Evolutionary conservation across 2,329 filamentous ascomycete genomes (phyloP).

Genomic region (Scleromitrula shiraiana): DNA sequence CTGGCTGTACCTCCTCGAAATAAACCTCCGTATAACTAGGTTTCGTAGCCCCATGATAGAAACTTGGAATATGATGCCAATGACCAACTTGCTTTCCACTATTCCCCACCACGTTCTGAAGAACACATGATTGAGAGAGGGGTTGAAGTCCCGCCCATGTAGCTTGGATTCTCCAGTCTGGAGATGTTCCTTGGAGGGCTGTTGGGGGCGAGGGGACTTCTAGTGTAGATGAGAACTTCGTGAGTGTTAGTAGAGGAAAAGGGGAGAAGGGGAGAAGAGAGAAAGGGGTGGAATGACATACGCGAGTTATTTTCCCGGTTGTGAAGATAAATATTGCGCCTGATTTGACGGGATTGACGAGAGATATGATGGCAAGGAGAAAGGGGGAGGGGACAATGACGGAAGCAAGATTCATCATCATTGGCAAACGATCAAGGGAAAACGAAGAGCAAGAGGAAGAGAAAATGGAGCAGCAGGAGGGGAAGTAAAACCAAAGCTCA

Average conservation of each 20-base stretch:
- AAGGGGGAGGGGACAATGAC: background rate
- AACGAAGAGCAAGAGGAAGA: background rate
- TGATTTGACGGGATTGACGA: background rate
- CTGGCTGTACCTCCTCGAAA: background rate
- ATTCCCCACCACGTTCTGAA: slow-evolving; percentile 8
- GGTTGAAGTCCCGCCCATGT: slow-evolving; percentile 1
- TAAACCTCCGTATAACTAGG: background rate
- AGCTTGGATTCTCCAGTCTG: background rate
- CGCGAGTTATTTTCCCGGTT: background rate
- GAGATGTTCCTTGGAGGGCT: background rate
- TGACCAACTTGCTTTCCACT: background rate
- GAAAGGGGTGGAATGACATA: background rate
- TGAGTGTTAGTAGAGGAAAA: background rate
- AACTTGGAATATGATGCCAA: slow-evolving; percentile 5
- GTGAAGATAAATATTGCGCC: background rate
- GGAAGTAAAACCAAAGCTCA: too few species aligned
- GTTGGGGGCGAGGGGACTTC: background rate
- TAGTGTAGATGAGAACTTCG: background rate
- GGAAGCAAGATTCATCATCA: background rate
- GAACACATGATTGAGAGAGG: slow-evolving; percentile 15
- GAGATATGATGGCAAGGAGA: background rate
- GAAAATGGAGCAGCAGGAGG: too few species aligned
- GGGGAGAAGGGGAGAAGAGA: background rate
- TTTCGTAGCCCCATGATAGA: slow-evolving; percentile 2
- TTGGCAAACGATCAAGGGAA: background rate